These are phyloP conservation scores for Ceratocystis lukuohia DNA, from an alignment of 2,329 filamentous ascomycete genomes.

Conservation along the genomic window DNA sequence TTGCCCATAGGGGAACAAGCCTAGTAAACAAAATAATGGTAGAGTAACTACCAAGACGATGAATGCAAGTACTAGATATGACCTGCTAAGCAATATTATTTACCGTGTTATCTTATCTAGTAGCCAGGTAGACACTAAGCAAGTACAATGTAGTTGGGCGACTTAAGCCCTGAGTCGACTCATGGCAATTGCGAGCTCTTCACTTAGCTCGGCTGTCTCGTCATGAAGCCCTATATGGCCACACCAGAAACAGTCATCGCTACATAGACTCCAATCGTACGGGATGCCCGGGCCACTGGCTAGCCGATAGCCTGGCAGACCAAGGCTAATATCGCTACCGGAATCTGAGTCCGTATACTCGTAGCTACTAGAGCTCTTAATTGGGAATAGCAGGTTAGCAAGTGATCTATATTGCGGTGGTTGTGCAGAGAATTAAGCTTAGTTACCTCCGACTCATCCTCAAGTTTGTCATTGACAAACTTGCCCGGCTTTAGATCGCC, in stretches of 20 bases:
- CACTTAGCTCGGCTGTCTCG: neutral
- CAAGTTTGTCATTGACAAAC: neutral
- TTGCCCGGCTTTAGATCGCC: neutral
- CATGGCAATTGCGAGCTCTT: neutral
- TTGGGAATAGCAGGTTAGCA: neutral
- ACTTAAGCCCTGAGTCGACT: neutral
- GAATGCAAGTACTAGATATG: neutral
- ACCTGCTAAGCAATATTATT: too few species aligned
- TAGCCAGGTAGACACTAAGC: neutral
- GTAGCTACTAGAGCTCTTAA: neutral
- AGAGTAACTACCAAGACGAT: neutral
- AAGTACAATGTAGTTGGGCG: neutral
- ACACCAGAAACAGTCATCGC: slow-evolving; percentile 2
- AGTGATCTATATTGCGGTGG: too few species aligned
- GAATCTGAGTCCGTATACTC: neutral
- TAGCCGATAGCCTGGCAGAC: too few species aligned
- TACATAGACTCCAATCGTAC: slow-evolving; percentile 4
- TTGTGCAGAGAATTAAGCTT: too few species aligned
- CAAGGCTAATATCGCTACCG: too few species aligned
- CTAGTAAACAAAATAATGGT: neutral
- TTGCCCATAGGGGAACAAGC: neutral
- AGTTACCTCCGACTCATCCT: too few species aligned
- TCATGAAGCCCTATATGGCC: neutral
- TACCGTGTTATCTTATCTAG: neutral
- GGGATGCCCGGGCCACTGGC: neutral